phyloP scores from a whole-genome alignment of 352 stramenopile genomes.

The Pythium rishiriense region DNA sequence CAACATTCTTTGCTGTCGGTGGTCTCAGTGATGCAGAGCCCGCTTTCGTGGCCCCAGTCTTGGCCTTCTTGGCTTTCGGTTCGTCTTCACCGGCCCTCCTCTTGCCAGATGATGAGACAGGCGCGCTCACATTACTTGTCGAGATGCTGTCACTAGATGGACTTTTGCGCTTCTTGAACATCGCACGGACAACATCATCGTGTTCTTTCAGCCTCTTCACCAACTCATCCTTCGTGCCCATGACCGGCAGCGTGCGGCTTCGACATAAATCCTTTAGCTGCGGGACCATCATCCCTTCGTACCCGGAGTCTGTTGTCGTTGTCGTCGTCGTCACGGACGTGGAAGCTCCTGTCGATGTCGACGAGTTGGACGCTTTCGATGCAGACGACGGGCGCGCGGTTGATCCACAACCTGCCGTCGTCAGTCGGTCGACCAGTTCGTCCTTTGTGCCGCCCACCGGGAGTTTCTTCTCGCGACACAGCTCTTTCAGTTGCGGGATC shows the following conservation, averaged over 20 bases:
- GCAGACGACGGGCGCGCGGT: slow-evolving; percentile 12
- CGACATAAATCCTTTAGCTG: slow-evolving; percentile 27
- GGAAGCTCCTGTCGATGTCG: background rate
- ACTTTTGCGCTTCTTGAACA: slow-evolving; percentile 28
- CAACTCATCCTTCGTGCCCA: slow-evolving; percentile 24
- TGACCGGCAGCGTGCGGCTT: slow-evolving; percentile 18
- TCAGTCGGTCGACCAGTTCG: slow-evolving; percentile 12
- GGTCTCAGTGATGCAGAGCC: background rate
- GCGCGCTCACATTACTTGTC: background rate
- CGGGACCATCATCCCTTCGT: slow-evolving; percentile 18
- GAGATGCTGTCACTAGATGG: background rate
- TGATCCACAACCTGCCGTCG: background rate
- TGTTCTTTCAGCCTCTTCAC: slow-evolving; percentile 17
- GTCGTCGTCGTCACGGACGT: background rate
- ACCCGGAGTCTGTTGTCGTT: slow-evolving; percentile 1
- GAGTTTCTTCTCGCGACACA: slow-evolving; percentile 15
- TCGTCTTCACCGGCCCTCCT: background rate
- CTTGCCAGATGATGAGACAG: background rate
- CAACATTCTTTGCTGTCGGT: background rate
- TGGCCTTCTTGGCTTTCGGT: slow-evolving; percentile 15
- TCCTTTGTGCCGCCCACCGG: slow-evolving; percentile 21
- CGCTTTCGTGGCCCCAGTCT: background rate
- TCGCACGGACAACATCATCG: slow-evolving; percentile 18
- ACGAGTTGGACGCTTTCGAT: background rate
- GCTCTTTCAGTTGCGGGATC: slow-evolving; percentile 17